Base-by-base conservation (phyloP, 257 asterid species). In the Nemophila menziesii region DNA sequence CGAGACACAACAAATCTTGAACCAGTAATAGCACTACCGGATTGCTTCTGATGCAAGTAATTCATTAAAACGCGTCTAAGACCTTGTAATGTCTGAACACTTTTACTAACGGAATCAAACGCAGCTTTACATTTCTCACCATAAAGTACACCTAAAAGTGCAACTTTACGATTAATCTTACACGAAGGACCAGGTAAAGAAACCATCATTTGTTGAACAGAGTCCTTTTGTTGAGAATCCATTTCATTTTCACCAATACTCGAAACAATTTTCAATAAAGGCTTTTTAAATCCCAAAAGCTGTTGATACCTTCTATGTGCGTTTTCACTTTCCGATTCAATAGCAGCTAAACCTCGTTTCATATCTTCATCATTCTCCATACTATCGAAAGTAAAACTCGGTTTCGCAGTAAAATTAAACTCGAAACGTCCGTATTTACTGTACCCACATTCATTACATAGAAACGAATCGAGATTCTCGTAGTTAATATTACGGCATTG, bases 61-160 rank as follows among this genome's bases (percentile, higher is more conserved):
- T 70, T 76, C 99, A 81, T 81, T 62, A 90, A 61, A 52, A 81
- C 96, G 56, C 86, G 89, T 62, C 99, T 61, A 57, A 90, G 85
- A 57, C 99, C 99, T 69, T 90, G 99, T 50, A 90, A 93, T 41
- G 99, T 90, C 73, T 90, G 96, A 52, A 90, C 93, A 71, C 99
- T 90, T 73, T 90, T 90, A 71, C 96, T 90, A 58, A 90, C 99
- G 62, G 96, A 85, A 69, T 90, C 99, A 74, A 90, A 90, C 54
- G 99, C 96, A 50, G 99, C 96, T 69, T 85, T 90, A 69, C 96
- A 90, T 71, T 90, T 90, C 79, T 90, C 99, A 55, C 99, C 99
- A 71, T 90, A 90, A 45, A 90, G 84, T 47, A 90, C 96, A 56
- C 99, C 99, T 54, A 90, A 93, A 68, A 90, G 99, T 57, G 96